Conservation (phyloP, 495 filamentous ascomycete species). For the Xylaria curta region DNA sequence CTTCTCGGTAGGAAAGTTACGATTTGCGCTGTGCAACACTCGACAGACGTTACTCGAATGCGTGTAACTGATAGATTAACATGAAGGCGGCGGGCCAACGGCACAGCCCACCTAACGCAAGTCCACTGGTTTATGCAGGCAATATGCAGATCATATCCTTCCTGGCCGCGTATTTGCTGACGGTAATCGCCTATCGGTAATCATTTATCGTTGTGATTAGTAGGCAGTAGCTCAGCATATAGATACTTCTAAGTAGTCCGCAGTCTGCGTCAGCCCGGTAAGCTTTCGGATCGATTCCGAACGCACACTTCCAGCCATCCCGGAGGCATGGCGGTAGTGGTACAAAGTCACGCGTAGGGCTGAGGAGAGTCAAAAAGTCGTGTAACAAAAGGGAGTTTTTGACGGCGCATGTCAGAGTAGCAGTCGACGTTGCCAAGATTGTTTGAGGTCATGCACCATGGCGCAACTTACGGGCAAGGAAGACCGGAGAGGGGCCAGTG, state of each 20-base stretch:
- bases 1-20: background rate
- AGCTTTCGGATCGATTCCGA: constrained; percentile 19
- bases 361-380: constrained; percentile 41
- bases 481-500: constrained; percentile 21
- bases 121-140: constrained; percentile 11
- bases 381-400: constrained; percentile 38
- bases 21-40: background rate
- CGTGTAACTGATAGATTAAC: background rate
- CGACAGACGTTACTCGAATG: background rate
- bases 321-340: constrained; percentile 14
- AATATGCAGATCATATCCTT: constrained; percentile 21
- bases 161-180: background rate
- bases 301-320: constrained; percentile 9
- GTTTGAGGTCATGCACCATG: background rate
- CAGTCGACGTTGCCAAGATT: constrained; percentile 25
- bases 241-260: constrained; percentile 13
- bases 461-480: background rate
- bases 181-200: constrained; percentile 12
- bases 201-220: background rate
- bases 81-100: background rate
- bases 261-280: constrained; percentile 16
- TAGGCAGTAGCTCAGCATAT: background rate
- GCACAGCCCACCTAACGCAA: constrained; percentile 1
- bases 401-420: constrained; percentile 39
- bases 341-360: constrained; percentile 39